Conservation (phyloP, 2,329 filamentous ascomycete species). For the Coniochaeta sp. region DNA sequence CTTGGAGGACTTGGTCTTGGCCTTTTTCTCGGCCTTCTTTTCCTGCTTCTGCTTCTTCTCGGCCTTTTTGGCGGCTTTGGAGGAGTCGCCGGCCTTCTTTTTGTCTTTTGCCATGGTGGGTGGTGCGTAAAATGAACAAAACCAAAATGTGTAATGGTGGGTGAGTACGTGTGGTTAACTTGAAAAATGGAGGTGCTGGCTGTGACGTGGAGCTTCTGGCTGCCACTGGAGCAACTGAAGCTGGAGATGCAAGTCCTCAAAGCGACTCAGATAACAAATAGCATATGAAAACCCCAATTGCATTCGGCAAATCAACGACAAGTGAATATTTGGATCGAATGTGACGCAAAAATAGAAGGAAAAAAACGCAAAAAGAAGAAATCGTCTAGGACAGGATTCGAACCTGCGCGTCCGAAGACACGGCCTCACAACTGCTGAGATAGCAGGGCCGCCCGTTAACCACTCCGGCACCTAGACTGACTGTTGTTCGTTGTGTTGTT, state of each 20-base stretch:
- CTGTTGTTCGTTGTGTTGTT: too few relatives aligned
- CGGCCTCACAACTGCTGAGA: slow-evolving; percentile 1
- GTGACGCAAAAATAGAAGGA: background rate
- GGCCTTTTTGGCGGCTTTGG: slow-evolving; percentile 41
- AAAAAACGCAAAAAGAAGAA: background rate
- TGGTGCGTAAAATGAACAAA: background rate
- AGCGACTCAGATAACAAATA: too few relatives aligned
- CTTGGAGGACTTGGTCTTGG: slow-evolving; percentile 63
- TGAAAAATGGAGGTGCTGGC: background rate
- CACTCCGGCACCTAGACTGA: slow-evolving; percentile 4
- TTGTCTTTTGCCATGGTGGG: slow-evolving; percentile 38
- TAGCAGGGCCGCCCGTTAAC: slow-evolving; percentile 5
- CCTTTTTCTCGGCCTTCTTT: slow-evolving; percentile 84
- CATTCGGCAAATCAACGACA: too few relatives aligned
- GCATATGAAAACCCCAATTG: too few relatives aligned
- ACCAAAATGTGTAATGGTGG: background rate
- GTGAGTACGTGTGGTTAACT: too few relatives aligned
- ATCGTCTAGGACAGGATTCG: slow-evolving; percentile 4
- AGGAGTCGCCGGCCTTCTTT: slow-evolving; percentile 29
- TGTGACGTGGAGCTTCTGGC: too few relatives aligned
- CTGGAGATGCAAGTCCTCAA: too few relatives aligned
- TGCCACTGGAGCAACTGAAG: too few relatives aligned
- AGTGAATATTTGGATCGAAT: too few relatives aligned
- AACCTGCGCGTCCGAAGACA: slow-evolving; percentile 4
- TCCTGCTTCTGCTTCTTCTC: slow-evolving; percentile 73